These are phyloP conservation scores for Epichloe typhina DNA, from an alignment of 2,329 filamentous ascomycete genomes.

Conservation along the genomic window DNA sequence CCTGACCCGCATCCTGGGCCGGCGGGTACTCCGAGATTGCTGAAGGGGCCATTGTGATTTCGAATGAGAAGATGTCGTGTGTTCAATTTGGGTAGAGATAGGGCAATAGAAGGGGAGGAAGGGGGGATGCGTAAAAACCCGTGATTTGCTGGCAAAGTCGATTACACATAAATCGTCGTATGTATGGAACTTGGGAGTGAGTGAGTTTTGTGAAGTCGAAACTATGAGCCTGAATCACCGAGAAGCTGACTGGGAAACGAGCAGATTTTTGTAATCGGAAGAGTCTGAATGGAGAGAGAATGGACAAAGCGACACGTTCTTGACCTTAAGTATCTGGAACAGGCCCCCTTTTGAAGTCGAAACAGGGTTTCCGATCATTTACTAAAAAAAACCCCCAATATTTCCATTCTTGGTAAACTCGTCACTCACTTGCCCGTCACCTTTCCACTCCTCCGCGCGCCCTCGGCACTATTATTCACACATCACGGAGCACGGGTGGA, in stretches of 20 bases:
- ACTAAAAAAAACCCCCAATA: neutral
- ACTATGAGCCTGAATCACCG: too few species aligned
- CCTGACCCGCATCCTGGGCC: conserved; percentile 11
- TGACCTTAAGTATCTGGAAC: neutral
- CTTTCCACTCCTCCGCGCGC: neutral
- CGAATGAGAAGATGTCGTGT: neutral
- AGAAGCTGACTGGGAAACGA: neutral
- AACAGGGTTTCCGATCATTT: neutral
- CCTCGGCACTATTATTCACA: neutral
- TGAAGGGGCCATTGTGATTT: conserved; percentile 14
- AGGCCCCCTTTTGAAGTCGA: neutral
- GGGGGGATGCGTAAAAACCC: neutral
- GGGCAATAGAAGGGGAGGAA: rapidly evolving
- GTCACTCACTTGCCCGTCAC: neutral
- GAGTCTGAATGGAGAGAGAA: neutral
- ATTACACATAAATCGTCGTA: too few species aligned
- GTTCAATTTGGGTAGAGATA: neutral
- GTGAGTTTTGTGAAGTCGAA: too few species aligned
- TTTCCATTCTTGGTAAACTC: neutral
- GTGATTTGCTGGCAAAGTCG: neutral
- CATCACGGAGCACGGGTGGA: conserved; percentile 1
- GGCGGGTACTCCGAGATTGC: conserved; percentile 10
- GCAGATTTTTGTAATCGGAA: neutral
- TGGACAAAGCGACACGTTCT: neutral
- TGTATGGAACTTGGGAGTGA: too few species aligned